Evolutionary conservation across 441 rosid species (phyloP), one percentile per base, ranked within the genome.

Genomic region (Bocquillonia castaneifolia): DNA sequence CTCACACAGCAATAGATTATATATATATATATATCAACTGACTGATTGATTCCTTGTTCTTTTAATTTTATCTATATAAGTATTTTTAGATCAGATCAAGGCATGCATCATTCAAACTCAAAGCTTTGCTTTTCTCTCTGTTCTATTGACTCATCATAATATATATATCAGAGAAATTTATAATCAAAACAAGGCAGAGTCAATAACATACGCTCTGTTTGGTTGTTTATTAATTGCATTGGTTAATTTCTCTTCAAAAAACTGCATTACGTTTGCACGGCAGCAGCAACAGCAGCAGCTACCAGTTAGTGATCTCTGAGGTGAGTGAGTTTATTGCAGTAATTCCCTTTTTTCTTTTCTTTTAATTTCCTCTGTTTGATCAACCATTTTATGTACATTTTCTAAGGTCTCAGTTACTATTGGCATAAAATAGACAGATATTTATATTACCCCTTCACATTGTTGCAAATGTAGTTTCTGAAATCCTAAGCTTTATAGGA

Each of bases 21-120:
- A 59, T 32, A 28, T 23, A 14, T 15, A 22, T 29, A 40, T 6
- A 48, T 25, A 34, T 51, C 18, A 12, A 23, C 59, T 10, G 52
- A 28, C 28, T 26, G 12, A n/a, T 14, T 14, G 68, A 71, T 57
- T 48, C 74, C 69, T 20, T 57, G 5, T 60, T n/a, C 40, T 34
- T 62, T 32, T 23, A 26, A 25, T 6, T 14, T 42, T 9, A 36
- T 18, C 26, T 59, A 40, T 37, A 10, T 20, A 17, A 37, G 20
- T 59, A 48, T 66, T 1, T 42, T 63, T 37, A 74, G 69, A 64
- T 59, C 64, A 51, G 68, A 76, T 72, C 70, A 67, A 62, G 61
- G 42, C 64, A n/a, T n/a, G n/a, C n/a, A n/a, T n/a, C n/a, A n/a
- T n/a, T n/a, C n/a, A n/a, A n/a, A n/a, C n/a, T n/a, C n/a, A n/a